These are phyloP conservation scores for Phytophthora crassamura DNA, from an alignment of 352 stramenopile species.

Conservation along the genomic window DNA sequence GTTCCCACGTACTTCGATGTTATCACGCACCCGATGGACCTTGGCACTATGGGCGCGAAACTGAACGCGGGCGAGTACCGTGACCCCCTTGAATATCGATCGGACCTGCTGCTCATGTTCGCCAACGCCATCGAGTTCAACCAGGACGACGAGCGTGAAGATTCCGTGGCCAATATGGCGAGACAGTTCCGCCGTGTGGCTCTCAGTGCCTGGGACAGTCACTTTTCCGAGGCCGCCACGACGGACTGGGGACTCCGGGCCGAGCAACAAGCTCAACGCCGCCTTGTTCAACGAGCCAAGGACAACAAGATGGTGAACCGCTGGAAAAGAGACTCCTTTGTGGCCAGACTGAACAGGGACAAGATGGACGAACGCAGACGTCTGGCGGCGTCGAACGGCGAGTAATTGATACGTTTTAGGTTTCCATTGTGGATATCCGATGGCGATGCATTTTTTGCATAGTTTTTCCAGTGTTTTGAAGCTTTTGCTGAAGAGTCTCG, in stretches of 20 bases:
- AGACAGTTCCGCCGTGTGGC: constrained; percentile 58
- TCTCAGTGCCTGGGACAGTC: constrained; percentile 57
- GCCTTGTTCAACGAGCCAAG: constrained; percentile 63
- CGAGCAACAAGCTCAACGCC: constrained; percentile 56
- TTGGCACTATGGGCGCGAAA: constrained; percentile 93
- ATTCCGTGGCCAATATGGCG: constrained; percentile 83
- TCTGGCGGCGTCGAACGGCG: constrained; percentile 20
- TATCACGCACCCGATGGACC: constrained; percentile 97
- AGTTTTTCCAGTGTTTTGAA: neutral
- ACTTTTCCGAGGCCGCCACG: constrained; percentile 69
- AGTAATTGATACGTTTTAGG: constrained; percentile 22
- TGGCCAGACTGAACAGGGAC: constrained; percentile 79
- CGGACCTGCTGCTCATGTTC: constrained; percentile 86
- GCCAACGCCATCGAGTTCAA: constrained; percentile 90
- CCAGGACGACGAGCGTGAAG: constrained; percentile 72
- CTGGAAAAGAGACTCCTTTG: constrained; percentile 86
- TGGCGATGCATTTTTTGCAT: neutral
- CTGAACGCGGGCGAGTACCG: constrained; percentile 66
- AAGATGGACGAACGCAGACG: constrained; percentile 69
- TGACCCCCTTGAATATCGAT: constrained; percentile 58
- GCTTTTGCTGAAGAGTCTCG: neutral
- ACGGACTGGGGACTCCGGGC: constrained; percentile 69
- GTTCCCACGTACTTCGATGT: constrained; percentile 96
- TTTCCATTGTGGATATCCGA: neutral
- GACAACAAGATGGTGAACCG: constrained; percentile 50